Percentiles rank a stretch among this genome's conserved stretches.
phyloP scores from a whole-genome alignment of 306 rosid species.

The Sesbania bispinosa region DNA sequence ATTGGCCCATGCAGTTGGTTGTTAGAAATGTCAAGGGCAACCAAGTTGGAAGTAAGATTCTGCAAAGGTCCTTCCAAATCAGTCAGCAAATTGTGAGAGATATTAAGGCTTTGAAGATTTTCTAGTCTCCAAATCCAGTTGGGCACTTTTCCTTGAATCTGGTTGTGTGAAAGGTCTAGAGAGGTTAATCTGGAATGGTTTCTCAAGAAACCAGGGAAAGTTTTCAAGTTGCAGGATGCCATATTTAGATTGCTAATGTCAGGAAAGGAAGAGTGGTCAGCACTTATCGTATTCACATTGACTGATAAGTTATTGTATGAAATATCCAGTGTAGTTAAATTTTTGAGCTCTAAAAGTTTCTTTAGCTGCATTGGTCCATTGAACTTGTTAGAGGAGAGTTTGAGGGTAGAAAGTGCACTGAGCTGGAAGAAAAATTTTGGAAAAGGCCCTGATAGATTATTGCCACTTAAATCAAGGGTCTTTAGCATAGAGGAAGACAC shows the following conservation, averaged over 20 bases:
- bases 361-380: conserved; percentile 12
- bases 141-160: too few relatives aligned
- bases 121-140: conserved; percentile 43
- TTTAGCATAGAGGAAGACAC: not conserved
- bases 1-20: conserved; percentile 32
- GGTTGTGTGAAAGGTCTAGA: too few relatives aligned
- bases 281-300: not conserved
- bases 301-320: conserved; percentile 38
- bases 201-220: conserved; percentile 33
- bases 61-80: conserved; percentile 13
- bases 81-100: conserved; percentile 36
- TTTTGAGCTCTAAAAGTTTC: not conserved
- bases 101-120: not conserved
- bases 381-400: conserved; percentile 48
- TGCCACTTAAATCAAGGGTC: conserved; percentile 40
- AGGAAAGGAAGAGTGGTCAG: not conserved
- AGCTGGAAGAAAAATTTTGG: conserved; percentile 32
- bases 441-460: conserved; percentile 41
- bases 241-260: conserved; percentile 11
- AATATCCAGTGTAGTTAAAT: conserved; percentile 38
- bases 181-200: not conserved
- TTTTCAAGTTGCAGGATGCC: conserved; percentile 26
- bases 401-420: not conserved
- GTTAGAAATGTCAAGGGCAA: conserved; percentile 21
- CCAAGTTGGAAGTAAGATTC: not conserved